Base-by-base conservation (phyloP, 2,329 filamentous ascomycete species). In the Colletotrichum tropicale region DNA sequence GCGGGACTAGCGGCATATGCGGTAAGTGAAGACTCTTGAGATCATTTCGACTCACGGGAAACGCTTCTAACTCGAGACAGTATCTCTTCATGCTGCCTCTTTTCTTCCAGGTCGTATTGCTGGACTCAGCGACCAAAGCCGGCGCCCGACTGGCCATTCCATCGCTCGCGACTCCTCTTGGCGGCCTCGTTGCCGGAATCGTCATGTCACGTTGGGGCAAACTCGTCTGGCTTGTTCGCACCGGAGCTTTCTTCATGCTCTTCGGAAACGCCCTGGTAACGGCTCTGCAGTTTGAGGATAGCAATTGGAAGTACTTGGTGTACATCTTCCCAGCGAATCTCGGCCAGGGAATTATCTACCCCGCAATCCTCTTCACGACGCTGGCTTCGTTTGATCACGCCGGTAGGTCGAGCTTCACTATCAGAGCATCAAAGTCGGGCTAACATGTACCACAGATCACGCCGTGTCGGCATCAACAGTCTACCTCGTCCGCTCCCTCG, bases 31-130 rank as follows among this genome's bases (percentile, higher is more conserved):
- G 61, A 24, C 21, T 21, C 28, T 21, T 34, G 16, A 15, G 0
- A 8, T 13, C 1, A 8, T 61, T 34, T 9, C 7, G 58, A 32
- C 0, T 15, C 0, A 5, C 18, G 12, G 0, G 18, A 8, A 34
- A 34, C 8, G 30, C 3, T 28, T 16, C 30, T n/a, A n/a, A 32
- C 34, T 6, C 12, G n/a, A 8, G 28, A 6, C 28, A 90, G 87
- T 91, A 94, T 77, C 85, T 94, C 18, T 94, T 95, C 84, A 93
- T 93, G 80, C 88, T 93, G 1, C 93, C 93, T 0, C 85, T 95
- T 7, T 94, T 93, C 84, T 95, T 94, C 80, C 92, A 94, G 78
- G 91, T 91, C 0, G 91, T 94, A 8, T 87, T 93, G 4, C 83
- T 91, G 3, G 92, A 94, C 75, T 91, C 91, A 0, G 90, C 93